These are phyloP conservation scores for Geoglossum cookeanum DNA, from an alignment of 2,329 filamentous ascomycete genomes.

Conservation along the genomic window DNA sequence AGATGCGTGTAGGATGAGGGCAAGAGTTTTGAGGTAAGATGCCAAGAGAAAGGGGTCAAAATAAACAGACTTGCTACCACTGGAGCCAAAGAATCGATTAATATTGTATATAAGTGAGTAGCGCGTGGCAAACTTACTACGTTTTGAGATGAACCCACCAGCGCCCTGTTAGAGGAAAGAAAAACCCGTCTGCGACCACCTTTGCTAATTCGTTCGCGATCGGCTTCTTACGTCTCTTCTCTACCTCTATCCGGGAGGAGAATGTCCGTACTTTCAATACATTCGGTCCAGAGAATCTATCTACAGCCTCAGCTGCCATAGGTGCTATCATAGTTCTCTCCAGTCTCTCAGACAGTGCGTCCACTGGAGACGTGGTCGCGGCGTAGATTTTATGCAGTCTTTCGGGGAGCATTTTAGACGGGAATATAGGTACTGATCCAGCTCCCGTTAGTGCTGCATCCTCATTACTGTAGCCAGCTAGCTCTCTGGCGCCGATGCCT, in stretches of 20 bases:
- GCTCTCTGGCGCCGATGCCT: slow-evolving; percentile 63
- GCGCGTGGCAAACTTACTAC: slow-evolving; percentile 18
- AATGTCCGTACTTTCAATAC: slow-evolving; percentile 80
- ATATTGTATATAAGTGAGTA: background rate
- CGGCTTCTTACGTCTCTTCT: slow-evolving; percentile 37
- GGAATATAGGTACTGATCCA: slow-evolving; percentile 35
- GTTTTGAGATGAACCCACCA: slow-evolving; percentile 48
- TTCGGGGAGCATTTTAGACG: slow-evolving; percentile 59
- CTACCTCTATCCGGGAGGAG: slow-evolving; percentile 52
- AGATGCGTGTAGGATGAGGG: slow-evolving; percentile 62
- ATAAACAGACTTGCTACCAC: slow-evolving; percentile 37
- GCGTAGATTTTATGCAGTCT: slow-evolving; percentile 56
- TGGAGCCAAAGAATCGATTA: slow-evolving; percentile 14
- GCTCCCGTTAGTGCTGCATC: slow-evolving; percentile 24
- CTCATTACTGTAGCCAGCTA: slow-evolving; percentile 54
- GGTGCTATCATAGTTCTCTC: slow-evolving; percentile 60
- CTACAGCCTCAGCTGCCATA: slow-evolving; percentile 62
- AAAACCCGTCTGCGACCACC: slow-evolving; percentile 58
- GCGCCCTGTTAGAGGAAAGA: slow-evolving; percentile 66
- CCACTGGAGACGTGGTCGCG: slow-evolving; percentile 36
- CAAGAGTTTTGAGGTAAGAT: slow-evolving; percentile 70
- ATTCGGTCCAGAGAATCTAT: slow-evolving; percentile 59
- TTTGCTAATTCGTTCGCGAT: slow-evolving; percentile 63
- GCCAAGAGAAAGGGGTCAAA: slow-evolving; percentile 58
- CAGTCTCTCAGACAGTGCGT: slow-evolving; percentile 47